Percentiles rank a stretch among this genome's conserved stretches.
These are phyloP conservation scores for Yamadazyma diddensiae DNA, from an alignment of 1,139 yeast species.

Conservation along the genomic window DNA sequence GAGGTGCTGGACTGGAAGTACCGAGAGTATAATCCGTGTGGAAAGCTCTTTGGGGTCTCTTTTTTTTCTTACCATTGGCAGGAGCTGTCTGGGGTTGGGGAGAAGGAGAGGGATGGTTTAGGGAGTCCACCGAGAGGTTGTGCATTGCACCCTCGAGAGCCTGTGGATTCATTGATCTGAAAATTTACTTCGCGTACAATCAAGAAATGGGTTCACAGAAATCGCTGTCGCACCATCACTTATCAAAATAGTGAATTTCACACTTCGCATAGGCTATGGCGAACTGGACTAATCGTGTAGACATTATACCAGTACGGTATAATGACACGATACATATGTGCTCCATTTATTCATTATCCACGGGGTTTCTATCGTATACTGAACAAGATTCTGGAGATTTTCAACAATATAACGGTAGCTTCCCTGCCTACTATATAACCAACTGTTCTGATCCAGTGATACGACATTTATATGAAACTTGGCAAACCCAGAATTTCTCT, in stretches of 20 bases:
- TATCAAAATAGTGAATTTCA: no score
- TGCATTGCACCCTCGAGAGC: constrained; percentile 5
- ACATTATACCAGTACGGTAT: neutral
- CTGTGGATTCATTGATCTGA: no score
- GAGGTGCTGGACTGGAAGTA: constrained; percentile 2
- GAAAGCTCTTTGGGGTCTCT: constrained; percentile 46
- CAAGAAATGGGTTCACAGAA: no score
- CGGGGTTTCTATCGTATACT: constrained; percentile 24
- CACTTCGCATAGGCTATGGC: neutral
- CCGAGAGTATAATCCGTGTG: constrained; percentile 21
- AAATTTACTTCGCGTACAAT: no score
- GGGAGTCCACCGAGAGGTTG: constrained; percentile 6
- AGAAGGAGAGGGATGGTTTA: neutral
- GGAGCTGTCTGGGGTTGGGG: neutral
- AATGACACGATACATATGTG: constrained; percentile 29
- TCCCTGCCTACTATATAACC: constrained; percentile 44
- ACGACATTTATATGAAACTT: constrained; percentile 1
- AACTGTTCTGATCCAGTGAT: constrained; percentile 30
- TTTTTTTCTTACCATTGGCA: constrained; percentile 21
- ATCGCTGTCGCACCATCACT: no score
- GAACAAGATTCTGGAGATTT: constrained; percentile 7
- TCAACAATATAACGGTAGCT: constrained; percentile 15
- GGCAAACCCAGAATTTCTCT: constrained; percentile 1
- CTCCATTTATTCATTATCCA: constrained; percentile 35
- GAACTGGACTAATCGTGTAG: neutral